phyloP scores from a whole-genome alignment of 192 early-diverging fungal species.

The Backusella tuberculispora region DNA sequence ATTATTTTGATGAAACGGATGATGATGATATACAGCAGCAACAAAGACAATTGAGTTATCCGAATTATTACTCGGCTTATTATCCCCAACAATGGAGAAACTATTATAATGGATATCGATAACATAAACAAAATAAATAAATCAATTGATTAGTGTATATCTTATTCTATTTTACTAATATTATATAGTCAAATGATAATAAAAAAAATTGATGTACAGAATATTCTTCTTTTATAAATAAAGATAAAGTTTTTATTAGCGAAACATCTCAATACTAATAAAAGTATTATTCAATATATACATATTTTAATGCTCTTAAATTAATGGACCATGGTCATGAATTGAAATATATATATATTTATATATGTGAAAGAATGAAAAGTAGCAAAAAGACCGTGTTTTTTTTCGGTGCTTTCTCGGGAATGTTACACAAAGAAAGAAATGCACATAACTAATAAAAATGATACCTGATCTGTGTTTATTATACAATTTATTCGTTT shows the following conservation, averaged over 20 bases:
- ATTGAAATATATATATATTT: no score
- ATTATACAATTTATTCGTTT: no score
- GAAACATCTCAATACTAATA: not conserved
- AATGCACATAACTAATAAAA: no score
- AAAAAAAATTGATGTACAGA: not conserved
- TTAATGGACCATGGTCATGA: no score
- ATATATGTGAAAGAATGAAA: no score
- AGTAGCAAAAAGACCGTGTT: no score
- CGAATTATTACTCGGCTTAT: not conserved
- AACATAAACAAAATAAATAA: not conserved
- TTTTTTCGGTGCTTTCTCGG: no score
- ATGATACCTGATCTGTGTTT: no score
- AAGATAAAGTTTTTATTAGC: not conserved
- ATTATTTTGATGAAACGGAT: not conserved
- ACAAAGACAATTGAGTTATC: not conserved
- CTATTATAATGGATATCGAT: not conserved
- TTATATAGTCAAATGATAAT: not conserved
- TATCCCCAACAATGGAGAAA: slow-evolving; percentile 12
- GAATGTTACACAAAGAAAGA: no score
- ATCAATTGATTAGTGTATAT: not conserved
- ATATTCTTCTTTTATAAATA: not conserved
- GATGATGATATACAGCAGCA: not conserved
- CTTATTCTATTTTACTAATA: no score
- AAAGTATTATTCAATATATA: no score
- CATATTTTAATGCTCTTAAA: no score